phyloP scores from a whole-genome alignment of 2,329 filamentous ascomycete genomes.

The Microsporum ferrugineum region DNA sequence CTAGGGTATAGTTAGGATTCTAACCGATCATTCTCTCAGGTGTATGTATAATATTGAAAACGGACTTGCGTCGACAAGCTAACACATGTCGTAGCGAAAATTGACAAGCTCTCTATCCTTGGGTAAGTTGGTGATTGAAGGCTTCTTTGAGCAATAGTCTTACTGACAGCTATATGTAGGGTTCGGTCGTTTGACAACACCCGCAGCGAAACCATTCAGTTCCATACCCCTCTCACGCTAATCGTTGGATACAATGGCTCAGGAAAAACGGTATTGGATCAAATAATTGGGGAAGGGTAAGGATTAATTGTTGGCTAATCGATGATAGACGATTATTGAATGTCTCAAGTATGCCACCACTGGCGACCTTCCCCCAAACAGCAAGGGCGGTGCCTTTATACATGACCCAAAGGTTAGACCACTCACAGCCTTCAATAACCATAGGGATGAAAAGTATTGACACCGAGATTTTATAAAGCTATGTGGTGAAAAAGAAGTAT shows the following conservation, averaged over 20 bases:
- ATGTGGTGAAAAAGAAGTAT: conserved; percentile 72
- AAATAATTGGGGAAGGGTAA: neutral
- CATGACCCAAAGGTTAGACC: conserved; percentile 73
- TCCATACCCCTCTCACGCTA: conserved; percentile 80
- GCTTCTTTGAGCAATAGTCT: neutral
- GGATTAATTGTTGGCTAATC: neutral
- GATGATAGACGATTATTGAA: conserved; percentile 76
- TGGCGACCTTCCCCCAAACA: conserved; percentile 84
- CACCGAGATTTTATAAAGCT: conserved; percentile 39
- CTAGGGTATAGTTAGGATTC: neutral
- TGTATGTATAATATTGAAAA: conserved; percentile 8
- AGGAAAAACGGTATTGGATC: conserved; percentile 61
- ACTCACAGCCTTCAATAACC: neutral
- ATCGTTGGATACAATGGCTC: conserved; percentile 97
- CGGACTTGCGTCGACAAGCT: neutral
- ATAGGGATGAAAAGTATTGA: neutral
- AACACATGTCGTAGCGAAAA: conserved; percentile 48
- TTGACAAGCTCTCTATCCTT: conserved; percentile 78
- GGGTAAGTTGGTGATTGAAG: conserved; percentile 41
- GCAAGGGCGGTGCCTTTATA: conserved; percentile 79
- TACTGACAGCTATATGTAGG: conserved; percentile 25
- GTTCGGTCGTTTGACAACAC: conserved; percentile 76
- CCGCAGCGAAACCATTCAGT: conserved; percentile 66
- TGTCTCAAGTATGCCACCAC: conserved; percentile 97
- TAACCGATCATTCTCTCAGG: conserved; percentile 7